These are phyloP conservation scores for Ochetophila trinervis DNA, from an alignment of 306 rosid species.

Conservation along the genomic window DNA sequence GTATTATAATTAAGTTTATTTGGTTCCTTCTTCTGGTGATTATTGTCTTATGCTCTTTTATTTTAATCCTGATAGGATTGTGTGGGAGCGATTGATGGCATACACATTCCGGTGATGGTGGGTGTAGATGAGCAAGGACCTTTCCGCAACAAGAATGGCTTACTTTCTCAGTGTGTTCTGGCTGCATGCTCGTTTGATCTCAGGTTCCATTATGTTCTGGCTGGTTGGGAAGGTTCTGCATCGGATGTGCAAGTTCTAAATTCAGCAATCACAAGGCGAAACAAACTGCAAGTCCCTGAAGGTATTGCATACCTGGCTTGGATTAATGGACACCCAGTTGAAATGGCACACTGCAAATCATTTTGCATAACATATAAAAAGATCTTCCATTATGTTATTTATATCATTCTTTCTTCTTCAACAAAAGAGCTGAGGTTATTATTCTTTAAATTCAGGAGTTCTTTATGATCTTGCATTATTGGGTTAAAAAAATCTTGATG, in stretches of 20 bases:
- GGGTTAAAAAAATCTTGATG: conserved; percentile 19
- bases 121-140: conserved; percentile 96
- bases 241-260: conserved; percentile 76
- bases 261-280: conserved; percentile 72
- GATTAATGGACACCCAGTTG: conserved; percentile 2
- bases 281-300: conserved; percentile 68
- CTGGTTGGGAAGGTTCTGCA: conserved; percentile 99
- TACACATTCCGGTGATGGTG: conserved; percentile 80
- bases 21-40: conserved; percentile 14
- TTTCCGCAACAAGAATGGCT: conserved; percentile 83
- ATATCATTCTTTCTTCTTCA: neutral
- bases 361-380: neutral
- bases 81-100: conserved; percentile 75
- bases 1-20: conserved; percentile 18
- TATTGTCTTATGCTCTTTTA: conserved; percentile 21
- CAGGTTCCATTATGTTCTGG: conserved; percentile 81
- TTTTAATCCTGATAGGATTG: conserved; percentile 54
- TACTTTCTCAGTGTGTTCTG: conserved; percentile 73
- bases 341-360: neutral
- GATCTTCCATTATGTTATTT: neutral
- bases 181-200: conserved; percentile 93
- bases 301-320: conserved; percentile 38
- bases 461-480: conserved; percentile 16
- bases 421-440: neutral
- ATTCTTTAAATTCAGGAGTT: conserved; percentile 1